Percentiles rank a stretch among this genome's conserved stretches.
Evolutionary conservation across 2,329 filamentous ascomycete genomes (phyloP).

Genomic region (Hypoxylon sp.): DNA sequence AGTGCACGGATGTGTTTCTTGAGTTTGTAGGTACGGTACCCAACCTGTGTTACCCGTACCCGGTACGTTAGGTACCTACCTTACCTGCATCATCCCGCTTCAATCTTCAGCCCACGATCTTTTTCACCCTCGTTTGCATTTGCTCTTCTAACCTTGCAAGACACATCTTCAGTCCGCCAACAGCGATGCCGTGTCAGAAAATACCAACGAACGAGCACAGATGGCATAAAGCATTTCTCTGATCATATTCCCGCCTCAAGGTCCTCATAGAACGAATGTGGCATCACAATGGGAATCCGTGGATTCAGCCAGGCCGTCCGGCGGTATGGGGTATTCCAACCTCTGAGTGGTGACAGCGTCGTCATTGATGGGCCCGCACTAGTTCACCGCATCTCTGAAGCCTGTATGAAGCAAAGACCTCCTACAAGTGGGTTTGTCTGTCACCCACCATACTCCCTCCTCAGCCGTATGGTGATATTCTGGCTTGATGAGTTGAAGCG

Average conservation of each 20-base stretch:
- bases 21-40: too few species aligned
- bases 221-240: too few species aligned
- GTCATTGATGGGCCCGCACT: slow-evolving; percentile 82
- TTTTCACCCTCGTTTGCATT: too few species aligned
- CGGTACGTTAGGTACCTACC: too few species aligned
- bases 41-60: too few species aligned
- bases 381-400: slow-evolving; percentile 75
- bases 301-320: slow-evolving; percentile 62
- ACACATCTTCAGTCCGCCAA: too few species aligned
- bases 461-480: slow-evolving; percentile 65
- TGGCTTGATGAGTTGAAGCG: slow-evolving; percentile 70
- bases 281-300: slow-evolving; percentile 64
- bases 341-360: slow-evolving; percentile 53
- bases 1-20: too few species aligned
- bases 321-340: slow-evolving; percentile 57
- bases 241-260: too few species aligned
- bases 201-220: background rate
- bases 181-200: background rate
- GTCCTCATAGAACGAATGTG: background rate
- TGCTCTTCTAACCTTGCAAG: too few species aligned
- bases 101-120: too few species aligned
- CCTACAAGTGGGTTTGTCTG: slow-evolving; percentile 56
- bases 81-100: too few species aligned
- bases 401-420: slow-evolving; percentile 56
- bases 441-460: slow-evolving; percentile 68